Base-by-base conservation (phyloP, 768 basidiomycete species). In the Leccinum disarticulatum region DNA sequence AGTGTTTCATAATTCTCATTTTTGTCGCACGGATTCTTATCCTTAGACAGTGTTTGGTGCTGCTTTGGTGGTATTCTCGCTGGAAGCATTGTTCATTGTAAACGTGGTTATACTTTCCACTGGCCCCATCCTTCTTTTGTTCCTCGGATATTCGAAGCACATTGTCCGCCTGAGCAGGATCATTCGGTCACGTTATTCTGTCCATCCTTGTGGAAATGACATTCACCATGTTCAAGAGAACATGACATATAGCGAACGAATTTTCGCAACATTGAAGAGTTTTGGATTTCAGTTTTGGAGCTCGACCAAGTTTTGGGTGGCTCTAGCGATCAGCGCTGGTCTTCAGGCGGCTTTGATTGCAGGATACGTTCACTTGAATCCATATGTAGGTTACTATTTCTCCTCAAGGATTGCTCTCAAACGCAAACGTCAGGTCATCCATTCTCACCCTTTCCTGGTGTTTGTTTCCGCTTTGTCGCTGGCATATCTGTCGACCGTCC, bases 221-320 rank as follows among this genome's bases (percentile, higher is more conserved):
- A 1, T 55, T 43, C 38, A 52, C 38, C 58, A 17, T 1, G 1
- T 55, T 46, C 43, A 51, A 57, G 56, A 59, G 31, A 38, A 52
- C 51, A 25, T 22, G 58, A 61, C 59, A 33, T 31, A 59, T 14
- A 35, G 65, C 31, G 57, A 58, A 43, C 61, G 63, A 22, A 48
- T 64, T 17, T 73, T 76, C 63, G 56, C 53, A 17, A 68, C 58
- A 59, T 54, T 74, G 43, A 73, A 66, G 46, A 57, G 56, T 19
- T 59, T 73, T 17, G 64, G 77, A 15, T 65, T 67, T 51, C 67
- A 62, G 0, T 62, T 79, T 8, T 82, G 83, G 77, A 76, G 73
- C 47, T 85, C 84, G 74, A 74, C 77, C 25, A 83, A 83, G 57
- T 87, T 91, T 66, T 90, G 87, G 83, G 63, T 86, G 0, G 80